Evolutionary conservation across 352 stramenopile genomes (phyloP).

Genomic region (Phytophthora hybrid): DNA sequence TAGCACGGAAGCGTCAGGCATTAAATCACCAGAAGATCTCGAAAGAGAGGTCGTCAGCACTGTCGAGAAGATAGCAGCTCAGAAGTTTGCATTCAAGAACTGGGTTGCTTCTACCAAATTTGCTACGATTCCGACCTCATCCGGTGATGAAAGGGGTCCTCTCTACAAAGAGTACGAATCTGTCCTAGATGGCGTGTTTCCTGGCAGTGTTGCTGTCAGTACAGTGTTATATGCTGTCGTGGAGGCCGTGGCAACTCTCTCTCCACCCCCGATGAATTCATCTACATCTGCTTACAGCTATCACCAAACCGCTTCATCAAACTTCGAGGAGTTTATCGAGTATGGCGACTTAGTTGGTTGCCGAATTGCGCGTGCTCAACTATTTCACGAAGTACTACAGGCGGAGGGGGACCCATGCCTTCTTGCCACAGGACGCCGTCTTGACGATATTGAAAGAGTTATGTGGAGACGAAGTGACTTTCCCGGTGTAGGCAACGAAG

Average conservation of each 20-base stretch:
- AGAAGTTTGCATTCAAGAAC: slow-evolving; percentile 71
- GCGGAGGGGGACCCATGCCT: slow-evolving; percentile 35
- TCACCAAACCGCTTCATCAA: slow-evolving; percentile 6
- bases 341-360: slow-evolving; percentile 51
- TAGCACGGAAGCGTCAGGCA: slow-evolving; percentile 23
- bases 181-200: slow-evolving; percentile 47
- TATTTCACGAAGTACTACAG: slow-evolving; percentile 26
- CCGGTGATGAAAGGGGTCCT: slow-evolving; percentile 1
- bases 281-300: slow-evolving; percentile 1
- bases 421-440: slow-evolving; percentile 25
- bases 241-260: slow-evolving; percentile 46
- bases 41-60: slow-evolving; percentile 44
- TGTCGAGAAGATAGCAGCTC: slow-evolving; percentile 42
- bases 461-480: slow-evolving; percentile 71
- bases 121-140: slow-evolving; percentile 36
- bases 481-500: slow-evolving; percentile 72
- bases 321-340: slow-evolving; percentile 57
- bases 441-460: slow-evolving; percentile 62
- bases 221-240: slow-evolving; percentile 62
- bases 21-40: slow-evolving; percentile 41
- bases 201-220: slow-evolving; percentile 59
- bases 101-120: slow-evolving; percentile 65
- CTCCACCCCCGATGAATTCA: background rate
- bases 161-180: slow-evolving; percentile 43
- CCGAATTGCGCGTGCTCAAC: slow-evolving; percentile 38